phyloP scores from a whole-genome alignment of 306 rosid species.

The Dalbergia cultrata region DNA sequence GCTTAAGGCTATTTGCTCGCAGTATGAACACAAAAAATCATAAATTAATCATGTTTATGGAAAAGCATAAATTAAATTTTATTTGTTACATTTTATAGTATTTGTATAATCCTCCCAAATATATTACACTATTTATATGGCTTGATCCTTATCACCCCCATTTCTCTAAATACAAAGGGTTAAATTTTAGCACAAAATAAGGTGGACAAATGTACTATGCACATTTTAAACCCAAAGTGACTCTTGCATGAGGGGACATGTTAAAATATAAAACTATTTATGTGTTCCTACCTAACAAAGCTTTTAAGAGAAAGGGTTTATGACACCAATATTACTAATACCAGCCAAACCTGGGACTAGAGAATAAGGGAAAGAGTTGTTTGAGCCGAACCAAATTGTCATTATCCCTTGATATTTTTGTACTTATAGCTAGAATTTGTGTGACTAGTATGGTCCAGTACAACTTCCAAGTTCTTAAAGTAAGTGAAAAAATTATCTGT shows the following conservation, averaged over 20 bases:
- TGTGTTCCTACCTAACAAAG: too few relatives aligned
- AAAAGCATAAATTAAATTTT: neutral
- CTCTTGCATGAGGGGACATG: too few relatives aligned
- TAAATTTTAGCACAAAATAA: too few relatives aligned
- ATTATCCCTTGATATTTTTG: slow-evolving; percentile 1
- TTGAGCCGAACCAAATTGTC: slow-evolving; percentile 16
- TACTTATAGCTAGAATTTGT: slow-evolving; percentile 23
- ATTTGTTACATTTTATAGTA: neutral
- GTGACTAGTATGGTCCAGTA: slow-evolving; percentile 3
- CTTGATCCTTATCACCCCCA: too few relatives aligned
- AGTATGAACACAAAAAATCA: neutral
- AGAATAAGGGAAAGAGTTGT: neutral
- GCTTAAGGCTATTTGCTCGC: neutral
- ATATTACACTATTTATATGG: too few relatives aligned
- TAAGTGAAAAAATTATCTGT: neutral
- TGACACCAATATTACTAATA: neutral
- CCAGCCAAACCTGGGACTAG: neutral
- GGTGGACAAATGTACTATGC: too few relatives aligned
- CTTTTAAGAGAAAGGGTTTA: too few relatives aligned
- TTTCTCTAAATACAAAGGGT: too few relatives aligned
- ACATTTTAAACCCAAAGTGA: too few relatives aligned
- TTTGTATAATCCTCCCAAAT: neutral
- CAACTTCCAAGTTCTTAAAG: slow-evolving; percentile 25
- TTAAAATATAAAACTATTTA: too few relatives aligned
- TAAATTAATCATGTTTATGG: too few relatives aligned